Evolutionary conservation across 1,284 basidiomycete species (phyloP), one percentile per base, ranked within the genome.

Genomic region (Sanghuangporus weigelae): DNA sequence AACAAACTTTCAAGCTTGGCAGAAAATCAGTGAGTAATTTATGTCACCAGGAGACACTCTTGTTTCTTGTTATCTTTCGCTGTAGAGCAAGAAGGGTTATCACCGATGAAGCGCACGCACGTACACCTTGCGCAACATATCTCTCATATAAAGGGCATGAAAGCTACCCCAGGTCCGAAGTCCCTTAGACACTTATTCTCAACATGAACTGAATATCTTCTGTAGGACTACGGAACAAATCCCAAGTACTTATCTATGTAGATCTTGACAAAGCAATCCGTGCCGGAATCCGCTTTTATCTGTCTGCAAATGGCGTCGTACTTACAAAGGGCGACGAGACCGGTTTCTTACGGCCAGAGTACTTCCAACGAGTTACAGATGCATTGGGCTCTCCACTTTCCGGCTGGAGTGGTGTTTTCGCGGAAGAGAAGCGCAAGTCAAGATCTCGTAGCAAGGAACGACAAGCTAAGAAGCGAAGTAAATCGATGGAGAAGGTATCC

Each of bases 51-150:
- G 7, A 23, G 26, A 26, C n/a, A 8, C 5, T 51, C 7, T 12
- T 10, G n/a, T 48, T 12, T 51, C 38, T 19, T 8, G 21, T 55
- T 51, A 67, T 57, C 62, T 14, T 56, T 65, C 36, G 10, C 12
- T 51, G 44, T 66, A 91, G 86, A 82, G 53, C 77, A 75, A 35
- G 78, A 89, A 68, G 94, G 93, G 0, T 75, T 96, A 14, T 92
- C 87, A n/a, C 86, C 82, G 66, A 96, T 95, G 94, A 81, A 75
- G 14, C 81, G 94, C 31, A 95, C 93, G 68, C 93, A 96, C 70
- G 90, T 96, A 57, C 95, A 96, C 72, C 81, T 96, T 11, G 93
- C 95, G 0, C 87, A 91, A 73, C 86, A 87, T 56, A 78, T 90
- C 7, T 60, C 71, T 2, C 59, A 64, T n/a, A 64, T 60, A 19